Evolutionary conservation across 345 rosid species (phyloP), one percentile per base, ranked within the genome.

Genomic region (Dimocarpus longan): DNA sequence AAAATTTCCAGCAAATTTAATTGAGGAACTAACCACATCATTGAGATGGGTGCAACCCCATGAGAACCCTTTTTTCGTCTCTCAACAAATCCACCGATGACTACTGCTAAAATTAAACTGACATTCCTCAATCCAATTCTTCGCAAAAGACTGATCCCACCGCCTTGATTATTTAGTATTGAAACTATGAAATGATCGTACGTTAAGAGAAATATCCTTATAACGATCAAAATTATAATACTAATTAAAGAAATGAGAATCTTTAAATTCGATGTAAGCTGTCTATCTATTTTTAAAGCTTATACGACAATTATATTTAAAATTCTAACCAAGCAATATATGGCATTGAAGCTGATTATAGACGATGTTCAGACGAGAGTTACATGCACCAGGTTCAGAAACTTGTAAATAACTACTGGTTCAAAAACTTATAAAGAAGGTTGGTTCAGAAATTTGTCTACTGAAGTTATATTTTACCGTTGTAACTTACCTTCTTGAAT

Each of bases 191-290:
- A 22, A 43, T 81, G 81, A 57, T 87, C 90, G 43, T 87, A 87
- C 73, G 89, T 76, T 1, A 86, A 81, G 26, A 91, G 86, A 80
- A 82, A 87, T 77, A 85, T 10, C 11, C 81, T 82, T 26, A 79
- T 76, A 16, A 84, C 76, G 11, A 85, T 9, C 62, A 86, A 40
- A 6, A 82, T 63, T n/a, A 87, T 13, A 13, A 86, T 88, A 0
- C 71, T 37, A 12, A 89, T 54, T 3, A 90, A 89, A 39, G 88
- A 84, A 11, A 90, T 80, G 2, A 91, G 91, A 82, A 91, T 77
- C 66, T 70, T 50, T 59, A 86, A 82, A 66, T 75, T 74, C 39
- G 86, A 79, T 18, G 83, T 84, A 26, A 26, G 28, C 1, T 26
- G 1, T 26, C 28, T 26, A 26, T 26, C 28, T 1, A 26, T 26